Evolutionary conservation across 2,329 filamentous ascomycete genomes (phyloP), one percentile per base, ranked within the genome.

Genomic region (Fonsecaea monophora): DNA sequence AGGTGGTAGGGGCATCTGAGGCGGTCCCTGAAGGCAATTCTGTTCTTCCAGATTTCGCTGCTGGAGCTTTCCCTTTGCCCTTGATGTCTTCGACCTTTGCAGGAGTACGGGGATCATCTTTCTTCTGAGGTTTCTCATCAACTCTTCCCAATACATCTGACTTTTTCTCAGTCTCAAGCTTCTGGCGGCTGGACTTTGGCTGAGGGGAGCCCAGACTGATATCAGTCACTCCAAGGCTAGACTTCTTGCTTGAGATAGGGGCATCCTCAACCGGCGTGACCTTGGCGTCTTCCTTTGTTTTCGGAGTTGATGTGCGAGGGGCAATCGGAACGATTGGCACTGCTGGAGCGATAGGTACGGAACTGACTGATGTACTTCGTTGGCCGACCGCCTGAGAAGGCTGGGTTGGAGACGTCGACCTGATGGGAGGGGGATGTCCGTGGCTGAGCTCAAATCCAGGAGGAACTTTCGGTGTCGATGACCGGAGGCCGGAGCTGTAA

Each of bases 391-490:
- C 72, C 70, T 13, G 79, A 80, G 57, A 77, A 48, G 64, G 25
- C 40, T 45, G 55, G 30, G 64, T 50, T n/a, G 68, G 68, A 42
- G 68, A 64, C 15, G 40, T 63, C 18, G 61, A 59, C 42, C 66
- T 45, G 15, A 62, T 40, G 70, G 1, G 82, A 82, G 35, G 82
- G 82, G 68, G 84, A 82, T 30, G 85, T 81, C 30, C 84, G 81
- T 65, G 84, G 82, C 32, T 77, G 76, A 30, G 80, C 73, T 53
- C 78, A 78, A 58, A 70, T 1, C 70, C 71, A n/a, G 71, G 71
- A 30, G 71, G 71, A 10, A 73, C 59, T 53, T 71, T 72, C 34
- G 71, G 71, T 8, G 71, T 73, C 8, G 62, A 67, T 12, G 70
- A 67, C 53, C 70, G 69, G 30, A 66, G 74, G 75, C 64, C 69